Evolutionary conservation across 1,284 basidiomycete genomes (phyloP), one percentile per base, ranked within the genome.

Genomic region (Ceratobasidium sp.): DNA sequence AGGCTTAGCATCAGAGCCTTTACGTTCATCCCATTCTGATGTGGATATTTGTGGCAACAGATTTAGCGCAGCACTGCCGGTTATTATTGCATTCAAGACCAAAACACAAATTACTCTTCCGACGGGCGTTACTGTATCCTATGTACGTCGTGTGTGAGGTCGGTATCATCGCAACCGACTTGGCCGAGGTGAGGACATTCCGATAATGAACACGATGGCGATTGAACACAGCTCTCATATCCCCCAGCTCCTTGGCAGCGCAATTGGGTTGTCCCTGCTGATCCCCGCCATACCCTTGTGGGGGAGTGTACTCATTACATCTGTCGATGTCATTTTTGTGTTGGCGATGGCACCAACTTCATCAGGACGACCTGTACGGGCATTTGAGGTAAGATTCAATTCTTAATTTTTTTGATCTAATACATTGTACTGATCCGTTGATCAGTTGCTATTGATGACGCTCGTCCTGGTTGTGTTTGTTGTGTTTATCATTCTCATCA

Each of bases 301-400:
- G 86, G 91, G 88, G 1, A 91, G 91, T 46, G 92, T 97, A 1
- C 84, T 97, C 52, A 85, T 97, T 74, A 98, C 95, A 1, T 90
- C 90, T 0, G 85, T 86, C 41, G 95, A 98, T 79, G 94, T 97
- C 16, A 83, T 98, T 70, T 78, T 98, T 72, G 85, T 95, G 50
- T 85, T 92, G 58, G 85, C 85, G 1, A 81, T 92, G 74, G 84
- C 67, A 18, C 63, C 71, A 13, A 59, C 69, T n/a, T 64, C 61
- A 38, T 28, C 59, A 84, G 82, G 46, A 23, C 83, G 83, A 49
- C 89, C 89, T 26, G 88, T 89, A 54, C 84, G 88, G 76, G 78
- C 88, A 73, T 94, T 98, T 78, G 96, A 98, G 80, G 80, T 86
- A 28, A 70, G 67, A 28, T 28, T 35, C 43, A 30, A 30, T 9